Base-by-base conservation (phyloP, 1,284 basidiomycete genomes). In the Mrakiaceae sp. region DNA sequence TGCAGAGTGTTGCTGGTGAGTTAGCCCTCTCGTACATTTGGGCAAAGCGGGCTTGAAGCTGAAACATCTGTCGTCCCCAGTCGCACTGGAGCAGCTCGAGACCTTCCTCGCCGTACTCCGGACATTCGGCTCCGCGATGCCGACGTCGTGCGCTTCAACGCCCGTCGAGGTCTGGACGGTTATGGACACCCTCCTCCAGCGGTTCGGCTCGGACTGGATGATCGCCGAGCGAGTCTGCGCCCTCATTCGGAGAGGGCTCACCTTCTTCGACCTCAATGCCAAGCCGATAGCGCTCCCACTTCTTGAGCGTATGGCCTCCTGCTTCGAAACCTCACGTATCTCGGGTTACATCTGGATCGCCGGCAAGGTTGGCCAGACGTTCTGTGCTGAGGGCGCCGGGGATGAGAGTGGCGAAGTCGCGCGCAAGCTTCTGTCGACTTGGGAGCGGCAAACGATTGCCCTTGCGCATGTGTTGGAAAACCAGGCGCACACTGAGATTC, bases 341-440 rank as follows among this genome's bases (percentile, higher is more conserved):
- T 84, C 94, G 0, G 87, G 89, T 69, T 98, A 92, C 76, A 76
- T 98, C 11, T 99, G 96, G 96, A 92, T 98, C 68, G 84, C 86
- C 14, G 88, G 91, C 58, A 96, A 96, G 75, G 78, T 88, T 39
- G 81, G 91, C 11, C 79, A 80, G 48, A 81, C 82, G 68, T 94
- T 89, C 73, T 40, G 55, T n/a, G 88, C 48, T 79, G 84, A 64
- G 81, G 85, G 69, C 80, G 82, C 59, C 78, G 83, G 70, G 70
- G 70, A 67, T 49, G 73, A 89, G 40, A 82, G 81, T 46, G 78
- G 74, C 16, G 71, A 72, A 2, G 61, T 77, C 7, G 69, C 69
- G 2, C 67, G 66, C 10, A 78, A 85, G 5, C 82, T 89, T 69
- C 78, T 80, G 66, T 80, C 81, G 44, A 76, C 86, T n/a, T 90